Conservation (phyloP, 192 early-diverging fungal species). For the Entrophospora sp. region DNA sequence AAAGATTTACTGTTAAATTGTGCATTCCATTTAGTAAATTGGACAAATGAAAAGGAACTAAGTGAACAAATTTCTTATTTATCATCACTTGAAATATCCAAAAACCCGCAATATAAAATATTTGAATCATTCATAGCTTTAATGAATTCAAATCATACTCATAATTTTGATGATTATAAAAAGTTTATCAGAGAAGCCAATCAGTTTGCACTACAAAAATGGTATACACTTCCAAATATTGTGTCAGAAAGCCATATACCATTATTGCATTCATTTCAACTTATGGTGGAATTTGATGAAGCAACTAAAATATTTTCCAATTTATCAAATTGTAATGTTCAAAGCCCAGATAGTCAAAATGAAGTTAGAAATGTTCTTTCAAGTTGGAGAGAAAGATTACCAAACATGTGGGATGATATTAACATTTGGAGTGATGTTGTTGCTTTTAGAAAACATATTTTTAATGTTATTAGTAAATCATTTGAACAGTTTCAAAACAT, state of each 20-base stretch:
- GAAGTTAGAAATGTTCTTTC: slow-evolving; percentile 84
- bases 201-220: slow-evolving; percentile 75
- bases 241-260: slow-evolving; percentile 82
- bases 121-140: slow-evolving; percentile 84
- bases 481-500: slow-evolving; percentile 75
- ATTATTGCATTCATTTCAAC: slow-evolving; percentile 89
- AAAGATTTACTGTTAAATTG: slow-evolving; percentile 83
- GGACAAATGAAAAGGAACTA: slow-evolving; percentile 72
- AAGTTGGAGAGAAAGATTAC: slow-evolving; percentile 96
- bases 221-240: slow-evolving; percentile 81
- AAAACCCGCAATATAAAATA: slow-evolving; percentile 66
- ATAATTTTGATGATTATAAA: slow-evolving; percentile 58
- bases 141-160: slow-evolving; percentile 54
- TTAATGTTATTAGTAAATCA: slow-evolving; percentile 91
- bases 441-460: slow-evolving; percentile 96
- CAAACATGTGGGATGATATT: slow-evolving; percentile 96
- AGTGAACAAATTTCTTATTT: slow-evolving; percentile 58
- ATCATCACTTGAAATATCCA: slow-evolving; percentile 46
- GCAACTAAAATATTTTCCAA: slow-evolving; percentile 88
- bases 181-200: slow-evolving; percentile 78
- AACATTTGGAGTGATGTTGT: slow-evolving; percentile 97
- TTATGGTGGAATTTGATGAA: slow-evolving; percentile 92
- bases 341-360: slow-evolving; percentile 54
- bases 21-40: slow-evolving; percentile 93
- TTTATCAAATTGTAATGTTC: slow-evolving; percentile 53